Conservation (phyloP, 2,329 filamentous ascomycete species). For the Sclerotinia sclerotiorum region DNA sequence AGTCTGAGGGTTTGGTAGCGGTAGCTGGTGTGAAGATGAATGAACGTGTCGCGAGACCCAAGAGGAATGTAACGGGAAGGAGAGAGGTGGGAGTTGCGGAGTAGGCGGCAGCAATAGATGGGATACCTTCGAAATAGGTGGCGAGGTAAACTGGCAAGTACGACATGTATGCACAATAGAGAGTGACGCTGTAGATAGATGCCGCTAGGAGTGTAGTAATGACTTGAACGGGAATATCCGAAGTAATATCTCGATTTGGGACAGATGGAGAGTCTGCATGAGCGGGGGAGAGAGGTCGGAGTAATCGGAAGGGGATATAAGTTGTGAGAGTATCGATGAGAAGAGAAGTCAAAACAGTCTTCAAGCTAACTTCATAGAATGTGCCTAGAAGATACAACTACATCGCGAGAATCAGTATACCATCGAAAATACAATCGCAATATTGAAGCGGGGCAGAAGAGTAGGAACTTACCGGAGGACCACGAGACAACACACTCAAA, state of each 20-base stretch:
- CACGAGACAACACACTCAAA: slow-evolving; percentile 68
- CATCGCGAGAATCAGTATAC: slow-evolving; percentile 14
- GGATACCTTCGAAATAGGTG: slow-evolving; percentile 70
- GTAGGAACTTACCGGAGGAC: slow-evolving; percentile 59
- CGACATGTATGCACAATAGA: slow-evolving; percentile 68
- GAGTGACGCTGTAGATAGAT: slow-evolving; percentile 70
- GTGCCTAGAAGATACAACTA: slow-evolving; percentile 71
- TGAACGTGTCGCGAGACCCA: slow-evolving; percentile 69
- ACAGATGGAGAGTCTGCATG: slow-evolving; percentile 57
- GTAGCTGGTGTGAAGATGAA: slow-evolving; percentile 76
- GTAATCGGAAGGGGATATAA: slow-evolving; percentile 70
- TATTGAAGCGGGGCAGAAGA: background rate
- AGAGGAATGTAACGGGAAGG: slow-evolving; percentile 54
- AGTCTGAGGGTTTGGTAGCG: slow-evolving; percentile 49
- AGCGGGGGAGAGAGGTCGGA: slow-evolving; percentile 65
- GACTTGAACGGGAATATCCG: slow-evolving; percentile 60
- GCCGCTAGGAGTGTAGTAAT: slow-evolving; percentile 69
- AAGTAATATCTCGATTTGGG: slow-evolving; percentile 63
- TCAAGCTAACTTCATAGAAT: slow-evolving; percentile 71
- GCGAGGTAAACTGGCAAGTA: slow-evolving; percentile 73
- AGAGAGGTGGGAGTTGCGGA: slow-evolving; percentile 60
- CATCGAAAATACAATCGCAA: background rate
- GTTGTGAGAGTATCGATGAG: slow-evolving; percentile 67
- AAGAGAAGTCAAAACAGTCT: slow-evolving; percentile 61
- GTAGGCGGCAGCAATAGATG: slow-evolving; percentile 67